Base-by-base conservation (phyloP, 179 eudicot genomes). In the Beta corolliflora region DNA sequence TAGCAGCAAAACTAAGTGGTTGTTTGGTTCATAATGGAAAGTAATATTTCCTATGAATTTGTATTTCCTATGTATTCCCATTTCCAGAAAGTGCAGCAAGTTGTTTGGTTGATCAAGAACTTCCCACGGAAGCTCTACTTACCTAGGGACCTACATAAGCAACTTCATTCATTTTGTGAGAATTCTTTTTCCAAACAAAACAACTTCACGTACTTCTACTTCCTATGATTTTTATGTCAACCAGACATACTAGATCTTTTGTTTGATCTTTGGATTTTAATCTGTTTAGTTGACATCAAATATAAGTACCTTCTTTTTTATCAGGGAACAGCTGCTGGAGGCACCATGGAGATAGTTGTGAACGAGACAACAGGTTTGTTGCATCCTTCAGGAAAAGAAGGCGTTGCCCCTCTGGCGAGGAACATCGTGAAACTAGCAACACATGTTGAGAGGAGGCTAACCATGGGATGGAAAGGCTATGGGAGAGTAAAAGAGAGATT, bases 261-360 rank as follows among this genome's bases (percentile, higher is more conserved):
- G 65, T 18, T 55, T 54, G 55, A 44, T 55, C n/a, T 21, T 68
- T 18, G 59, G 46, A 31, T 59, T 19, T 29, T 70, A 61, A 44
- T n/a, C 19, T 25, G 64, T 8, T 54, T 29, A 5, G 41, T 54
- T 77, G 36, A 48, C 31, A 15, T 52, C n/a, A 65, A 50, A 11
- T 77, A 23, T 55, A 67, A 19, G 60, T 36, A 36, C 41, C 41
- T 36, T 36, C 41, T 36, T 36, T 73, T 77, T 52, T 72, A 45
- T 46, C 88, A 95, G 98, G 98, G 98, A 63, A 95, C 98, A 36
- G 92, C 97, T 64, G 98, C 98, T 78, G 98, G 98, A 81, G 98
- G 98, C 61, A 95, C 98, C 13, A 89, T 86, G 78, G 98, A 95
- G 83, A 95, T 95, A 60, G 97, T 95, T 5, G 93, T 90, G 61